Conservation (phyloP, 768 basidiomycete genomes). For the Hericium erinaceus region DNA sequence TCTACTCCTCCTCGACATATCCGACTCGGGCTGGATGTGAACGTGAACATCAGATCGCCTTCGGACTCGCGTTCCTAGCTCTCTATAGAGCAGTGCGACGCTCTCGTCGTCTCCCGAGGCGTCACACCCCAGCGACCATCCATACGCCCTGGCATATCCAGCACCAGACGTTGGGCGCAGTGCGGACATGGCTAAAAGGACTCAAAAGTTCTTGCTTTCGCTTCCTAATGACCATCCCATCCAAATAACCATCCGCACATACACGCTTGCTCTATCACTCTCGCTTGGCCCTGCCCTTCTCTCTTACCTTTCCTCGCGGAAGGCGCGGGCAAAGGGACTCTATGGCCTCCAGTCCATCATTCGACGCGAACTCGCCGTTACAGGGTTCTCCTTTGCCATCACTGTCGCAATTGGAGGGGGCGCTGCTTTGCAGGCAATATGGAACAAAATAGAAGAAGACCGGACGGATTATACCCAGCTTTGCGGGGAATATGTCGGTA, state of each 20-base stretch:
- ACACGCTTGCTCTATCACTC: conserved; percentile 53
- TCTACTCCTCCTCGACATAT: too few relatives aligned
- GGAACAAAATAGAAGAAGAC: conserved; percentile 21
- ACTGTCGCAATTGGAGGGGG: conserved; percentile 60
- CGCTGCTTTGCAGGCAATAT: conserved; percentile 38
- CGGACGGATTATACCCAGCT: neutral
- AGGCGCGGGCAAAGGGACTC: conserved; percentile 16
- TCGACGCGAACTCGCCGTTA: conserved; percentile 44
- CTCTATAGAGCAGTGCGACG: too few relatives aligned
- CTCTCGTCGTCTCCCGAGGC: too few relatives aligned
- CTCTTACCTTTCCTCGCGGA: conserved; percentile 35
- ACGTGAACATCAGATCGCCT: too few relatives aligned
- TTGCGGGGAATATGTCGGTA: neutral
- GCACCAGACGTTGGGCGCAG: neutral
- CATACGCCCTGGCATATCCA: too few relatives aligned
- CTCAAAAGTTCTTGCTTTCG: conserved; percentile 5
- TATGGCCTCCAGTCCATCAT: conserved; percentile 31
- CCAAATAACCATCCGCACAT: conserved; percentile 58
- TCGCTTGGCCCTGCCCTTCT: conserved; percentile 59
- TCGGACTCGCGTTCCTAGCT: too few relatives aligned
- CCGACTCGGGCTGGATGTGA: too few relatives aligned
- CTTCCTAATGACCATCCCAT: conserved; percentile 33
- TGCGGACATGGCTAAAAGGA: neutral
- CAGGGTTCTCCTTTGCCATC: conserved; percentile 64
- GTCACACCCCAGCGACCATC: neutral